phyloP scores from a whole-genome alignment of 257 asterid species.

The Anisodus acutangulus region DNA sequence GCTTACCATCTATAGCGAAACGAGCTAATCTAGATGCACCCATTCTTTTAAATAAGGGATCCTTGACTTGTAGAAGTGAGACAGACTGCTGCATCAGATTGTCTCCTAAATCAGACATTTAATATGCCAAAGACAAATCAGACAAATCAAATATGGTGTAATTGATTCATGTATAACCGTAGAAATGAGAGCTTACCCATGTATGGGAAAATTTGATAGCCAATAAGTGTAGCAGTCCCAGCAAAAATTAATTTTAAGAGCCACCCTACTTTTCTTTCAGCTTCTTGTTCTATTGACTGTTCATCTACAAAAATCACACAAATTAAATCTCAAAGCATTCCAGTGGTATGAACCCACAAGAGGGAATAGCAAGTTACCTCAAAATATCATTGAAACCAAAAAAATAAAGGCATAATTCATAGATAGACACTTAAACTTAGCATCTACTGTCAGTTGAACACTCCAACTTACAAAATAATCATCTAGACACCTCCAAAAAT shows the following conservation, averaged over 20 bases:
- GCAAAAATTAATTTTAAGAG: slow-evolving; percentile 75
- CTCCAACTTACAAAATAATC: no score
- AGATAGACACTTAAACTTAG: no score
- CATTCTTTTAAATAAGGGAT: slow-evolving; percentile 94
- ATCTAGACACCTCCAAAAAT: no score
- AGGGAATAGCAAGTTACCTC: neutral
- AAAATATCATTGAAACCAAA: neutral
- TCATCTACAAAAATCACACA: slow-evolving; percentile 50
- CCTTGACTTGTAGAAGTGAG: slow-evolving; percentile 83
- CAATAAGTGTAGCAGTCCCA: slow-evolving; percentile 77
- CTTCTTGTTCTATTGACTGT: slow-evolving; percentile 74
- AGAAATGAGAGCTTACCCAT: slow-evolving; percentile 57
- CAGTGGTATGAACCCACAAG: slow-evolving; percentile 4
- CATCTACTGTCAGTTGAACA: no score
- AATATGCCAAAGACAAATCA: slow-evolving; percentile 30
- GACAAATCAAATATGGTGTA: neutral
- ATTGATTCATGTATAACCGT: slow-evolving; percentile 22
- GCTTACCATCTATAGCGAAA: slow-evolving; percentile 86
- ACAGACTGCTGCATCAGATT: slow-evolving; percentile 89
- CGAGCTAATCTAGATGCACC: slow-evolving; percentile 98
- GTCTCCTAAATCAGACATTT: slow-evolving; percentile 56
- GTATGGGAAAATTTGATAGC: slow-evolving; percentile 85
- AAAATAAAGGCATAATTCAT: neutral
- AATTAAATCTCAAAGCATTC: neutral
- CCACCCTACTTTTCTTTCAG: slow-evolving; percentile 95